Evolutionary conservation across 108 stramenopile species (phyloP), one percentile per base, ranked within the genome.

Genomic region (Cyclostephanos invisitatus): DNA sequence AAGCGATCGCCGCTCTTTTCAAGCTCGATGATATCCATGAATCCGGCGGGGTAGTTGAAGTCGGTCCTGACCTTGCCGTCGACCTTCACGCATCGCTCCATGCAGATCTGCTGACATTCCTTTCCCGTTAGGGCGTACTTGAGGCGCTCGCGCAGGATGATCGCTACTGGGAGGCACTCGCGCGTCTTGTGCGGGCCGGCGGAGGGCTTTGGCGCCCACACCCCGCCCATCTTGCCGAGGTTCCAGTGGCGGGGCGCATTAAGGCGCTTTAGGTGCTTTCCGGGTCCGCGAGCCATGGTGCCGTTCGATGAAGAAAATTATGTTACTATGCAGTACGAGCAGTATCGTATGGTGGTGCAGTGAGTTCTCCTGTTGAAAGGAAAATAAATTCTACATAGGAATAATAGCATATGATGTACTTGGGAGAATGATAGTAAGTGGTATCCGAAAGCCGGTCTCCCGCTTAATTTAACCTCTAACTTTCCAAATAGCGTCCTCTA

Each of bases 261-360:
- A 84, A 99, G 91, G 66, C 99, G 97, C 98, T 99, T 99, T 72
- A 98, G 85, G 73, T 99, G 99, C 86, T 98, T 98, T 92, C 97
- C 95, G 11, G 98, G 98, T 74, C 99, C 99, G 75, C 97, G 95
- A 77, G 96, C 84, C 96, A 89, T 94, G 73, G 47, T 68, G 44
- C 17, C 17, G 2, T 46, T 14, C 2, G 48, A 49, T 49, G 48
- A 18, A 18, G 18, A 5, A 18, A 49, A 49, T 17, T 4, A 5
- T 18, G 48, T 32, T n/a, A n/a, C n/a, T n/a, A n/a, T n/a, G n/a
- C n/a, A n/a, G n/a, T n/a, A n/a, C n/a, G n/a, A n/a, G n/a, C n/a
- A n/a, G n/a, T n/a, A n/a, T n/a, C n/a, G n/a, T n/a, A n/a, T n/a
- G n/a, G n/a, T n/a, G n/a, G n/a, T n/a, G n/a, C n/a, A n/a, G n/a